Evolutionary conservation across 2,329 filamentous ascomycete genomes (phyloP), one percentile per base, ranked within the genome.

Genomic region (Penicillium sp.): DNA sequence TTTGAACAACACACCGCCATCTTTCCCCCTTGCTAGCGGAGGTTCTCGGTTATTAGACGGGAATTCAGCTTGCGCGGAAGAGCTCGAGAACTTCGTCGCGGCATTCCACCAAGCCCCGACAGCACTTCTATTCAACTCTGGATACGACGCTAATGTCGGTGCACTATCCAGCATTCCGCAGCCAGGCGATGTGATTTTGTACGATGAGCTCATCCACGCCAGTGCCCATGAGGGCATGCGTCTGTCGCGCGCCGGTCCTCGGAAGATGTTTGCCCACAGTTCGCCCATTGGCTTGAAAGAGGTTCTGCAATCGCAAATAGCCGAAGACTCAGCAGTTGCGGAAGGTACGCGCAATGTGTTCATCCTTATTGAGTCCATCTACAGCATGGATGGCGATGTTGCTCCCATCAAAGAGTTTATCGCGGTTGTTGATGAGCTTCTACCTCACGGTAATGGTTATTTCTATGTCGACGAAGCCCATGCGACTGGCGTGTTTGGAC

Each of bases 371-470:
- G 88, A 91, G 61, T 83, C 81, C 0, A 77, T 91, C 0, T 93
- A 94, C 69, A 91, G 88, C 68, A 94, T 94, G 90, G 89, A 93
- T 50, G 90, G 90, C 0, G 88, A 92, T 61, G 73, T 90, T 18
- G 83, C 83, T 0, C 87, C 86, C 0, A 73, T 94, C 12, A 64
- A 66, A 12, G 79, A 84, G 6, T 82, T 92, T 18, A 78, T 88
- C 1, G 69, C 78, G 0, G 75, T 82, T 5, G 80, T 88, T 0
- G 79, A 87, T 39, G 69, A 74, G 1, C 64, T 81, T 0, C 71
- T 91, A 0, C 83, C 86, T 0, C 56, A 57, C 0, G 79, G 79
- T 0, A 89, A 89, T 57, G 77, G 72, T 3, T 76, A 82, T 58
- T 75, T 85, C 32, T 68, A 84, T 13, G 74, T 85, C 0, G 82